Base-by-base conservation (phyloP, 495 filamentous ascomycete genomes). In the Penicillium atrosanguineum region DNA sequence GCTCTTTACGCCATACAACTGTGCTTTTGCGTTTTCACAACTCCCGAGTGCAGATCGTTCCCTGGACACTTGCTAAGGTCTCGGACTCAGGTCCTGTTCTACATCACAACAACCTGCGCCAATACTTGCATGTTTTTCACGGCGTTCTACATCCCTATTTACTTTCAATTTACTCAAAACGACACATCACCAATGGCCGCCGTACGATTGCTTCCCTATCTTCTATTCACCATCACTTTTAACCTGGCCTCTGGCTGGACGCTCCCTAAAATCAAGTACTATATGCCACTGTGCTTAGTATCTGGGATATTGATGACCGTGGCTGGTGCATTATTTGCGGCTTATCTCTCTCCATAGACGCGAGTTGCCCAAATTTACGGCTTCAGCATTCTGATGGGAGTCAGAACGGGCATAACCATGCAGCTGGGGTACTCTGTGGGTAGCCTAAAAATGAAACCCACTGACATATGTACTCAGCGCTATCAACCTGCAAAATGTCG, bases 91-190 rank as follows among this genome's bases (percentile, higher is more conserved):
- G n/a, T 84, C 18, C 61, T 84, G 6, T 78, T 75, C 61, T n/a
- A n/a, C n/a, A n/a, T n/a, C n/a, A n/a, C n/a, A n/a, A 75, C 71
- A 4, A 60, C 74, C 0, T 65, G 63, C 6, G 69, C 18, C 7
- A 38, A 15, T 18, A 38, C 50, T 2, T 25, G 25, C 4, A 54
- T 69, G 19, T 76, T 73, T 36, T 44, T 76, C 12, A 44, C 69
- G 0, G 63, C 79, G n/a, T 80, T 80, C 59, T 82, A 79, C 46
- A 63, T 80, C 28, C 79, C 79, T 7, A 55, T 83, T 16, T 79
- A 66, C 60, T 81, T 81, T 53, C 66, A 74, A 26, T 81, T 82
- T 52, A 60, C 65, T 2, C 65, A 57, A 7, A 72, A 69, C 6
- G 67, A 75, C 38, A 50, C 43, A 8, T 57, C 70, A 0, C 49